A percentile compares a stretch with the other conserved stretches of the same genome.
phyloP scores from a whole-genome alignment of 331 rosid species.

The Saraca asoca region DNA sequence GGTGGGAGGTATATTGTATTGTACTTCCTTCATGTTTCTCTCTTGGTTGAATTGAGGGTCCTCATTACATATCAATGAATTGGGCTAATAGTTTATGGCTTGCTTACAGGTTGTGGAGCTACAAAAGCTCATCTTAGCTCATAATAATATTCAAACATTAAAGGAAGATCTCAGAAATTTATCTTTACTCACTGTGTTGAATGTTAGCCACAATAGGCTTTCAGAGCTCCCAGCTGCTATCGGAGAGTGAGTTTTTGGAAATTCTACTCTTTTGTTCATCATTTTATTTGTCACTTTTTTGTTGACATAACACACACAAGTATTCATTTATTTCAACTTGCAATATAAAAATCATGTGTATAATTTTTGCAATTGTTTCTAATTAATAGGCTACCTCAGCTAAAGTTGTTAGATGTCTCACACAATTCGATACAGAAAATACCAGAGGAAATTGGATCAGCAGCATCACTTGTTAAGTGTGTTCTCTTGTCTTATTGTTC shows the following conservation, averaged over 20 bases:
- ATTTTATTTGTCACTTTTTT: not conserved
- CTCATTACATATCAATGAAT: no score
- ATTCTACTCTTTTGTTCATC: not conserved
- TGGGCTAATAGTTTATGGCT: not conserved
- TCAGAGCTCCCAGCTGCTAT: conserved; percentile 75
- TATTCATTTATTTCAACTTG: not conserved
- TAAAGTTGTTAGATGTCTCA: conserved; percentile 77
- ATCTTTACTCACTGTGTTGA: conserved; percentile 62
- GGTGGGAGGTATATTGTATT: conserved; percentile 81
- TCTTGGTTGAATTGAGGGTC: not conserved
- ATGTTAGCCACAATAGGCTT: conserved; percentile 83
- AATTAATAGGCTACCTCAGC: conserved; percentile 60
- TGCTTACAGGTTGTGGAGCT: conserved; percentile 81
- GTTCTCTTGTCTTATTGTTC: not conserved
- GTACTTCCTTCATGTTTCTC: not conserved
- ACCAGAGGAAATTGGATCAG: conserved; percentile 84
- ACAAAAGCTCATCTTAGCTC: conserved; percentile 84
- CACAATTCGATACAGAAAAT: conserved; percentile 54
- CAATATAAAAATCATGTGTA: not conserved
- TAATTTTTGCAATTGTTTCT: conserved; percentile 2
- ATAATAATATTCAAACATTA: conserved; percentile 64
- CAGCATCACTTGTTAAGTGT: conserved; percentile 81
- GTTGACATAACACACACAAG: not conserved
- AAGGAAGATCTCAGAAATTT: conserved; percentile 75
- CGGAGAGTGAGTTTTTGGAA: conserved; percentile 75